Conservation (phyloP, 495 filamentous ascomycete species). For the Cercophora samala region DNA sequence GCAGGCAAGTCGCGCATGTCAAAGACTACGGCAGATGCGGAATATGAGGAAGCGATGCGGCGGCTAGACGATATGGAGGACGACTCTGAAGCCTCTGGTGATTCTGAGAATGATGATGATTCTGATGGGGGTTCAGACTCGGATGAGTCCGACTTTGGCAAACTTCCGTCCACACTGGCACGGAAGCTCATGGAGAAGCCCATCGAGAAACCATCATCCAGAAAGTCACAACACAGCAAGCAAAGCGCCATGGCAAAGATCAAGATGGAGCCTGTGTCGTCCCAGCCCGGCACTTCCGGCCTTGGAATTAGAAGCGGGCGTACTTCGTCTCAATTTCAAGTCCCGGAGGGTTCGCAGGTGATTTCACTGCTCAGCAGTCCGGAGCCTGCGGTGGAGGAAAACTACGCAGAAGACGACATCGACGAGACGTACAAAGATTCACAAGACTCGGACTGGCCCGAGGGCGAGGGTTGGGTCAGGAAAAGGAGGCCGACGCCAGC, state of each 20-base stretch:
- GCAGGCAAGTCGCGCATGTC: conserved; percentile 19
- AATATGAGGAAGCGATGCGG: conserved; percentile 38
- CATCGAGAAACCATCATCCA: conserved; percentile 27
- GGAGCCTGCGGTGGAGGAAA: conserved; percentile 36
- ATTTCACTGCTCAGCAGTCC: conserved; percentile 40
- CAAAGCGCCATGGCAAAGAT: conserved; percentile 1
- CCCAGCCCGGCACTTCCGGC: background rate
- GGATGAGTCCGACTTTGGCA: background rate
- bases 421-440: conserved; percentile 37
- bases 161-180: conserved; percentile 8
- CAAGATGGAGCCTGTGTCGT: conserved; percentile 14
- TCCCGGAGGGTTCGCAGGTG: conserved; percentile 41
- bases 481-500: background rate
- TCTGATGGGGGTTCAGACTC: conserved; percentile 4
- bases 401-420: conserved; percentile 45
- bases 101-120: background rate
- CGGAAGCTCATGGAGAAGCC: conserved; percentile 21
- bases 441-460: conserved; percentile 15
- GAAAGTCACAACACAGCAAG: conserved; percentile 10
- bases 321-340: conserved; percentile 22
- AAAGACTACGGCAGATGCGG: conserved; percentile 8
- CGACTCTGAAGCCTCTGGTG: conserved; percentile 10
- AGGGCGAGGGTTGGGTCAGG: background rate
- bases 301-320: background rate
- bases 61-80: conserved; percentile 32